Evolutionary conservation across 1,284 basidiomycete genomes (phyloP).

Genomic region (Sporisorium exsertum): DNA sequence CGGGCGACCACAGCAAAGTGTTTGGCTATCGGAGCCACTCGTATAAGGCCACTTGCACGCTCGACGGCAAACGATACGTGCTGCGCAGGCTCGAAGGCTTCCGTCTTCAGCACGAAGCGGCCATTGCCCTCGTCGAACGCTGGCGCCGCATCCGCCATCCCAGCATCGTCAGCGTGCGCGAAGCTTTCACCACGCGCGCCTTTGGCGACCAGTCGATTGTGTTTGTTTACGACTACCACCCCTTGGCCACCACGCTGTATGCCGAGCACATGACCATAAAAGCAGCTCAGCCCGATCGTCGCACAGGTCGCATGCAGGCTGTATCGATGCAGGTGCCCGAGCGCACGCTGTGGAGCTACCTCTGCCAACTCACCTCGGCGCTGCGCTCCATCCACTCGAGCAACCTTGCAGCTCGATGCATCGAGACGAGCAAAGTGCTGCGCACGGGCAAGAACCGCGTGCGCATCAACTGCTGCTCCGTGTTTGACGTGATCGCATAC

Average conservation of each 20-base stretch:
- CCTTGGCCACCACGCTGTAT: constrained; percentile 84
- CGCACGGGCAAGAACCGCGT: constrained; percentile 86
- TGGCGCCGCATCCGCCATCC: constrained; percentile 91
- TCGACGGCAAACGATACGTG: constrained; percentile 83
- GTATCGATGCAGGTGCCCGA: constrained; percentile 75
- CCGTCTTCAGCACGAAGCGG: constrained; percentile 77
- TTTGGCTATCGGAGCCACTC: constrained; percentile 77
- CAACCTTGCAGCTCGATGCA: constrained; percentile 82
- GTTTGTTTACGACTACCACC: constrained; percentile 91
- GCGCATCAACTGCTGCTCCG: constrained; percentile 59
- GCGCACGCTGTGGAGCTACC: constrained; percentile 91
- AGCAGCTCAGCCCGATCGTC: constrained; percentile 68
- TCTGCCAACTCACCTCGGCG: constrained; percentile 88
- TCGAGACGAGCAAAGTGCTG: constrained; percentile 89
- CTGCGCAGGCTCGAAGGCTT: constrained; percentile 89
- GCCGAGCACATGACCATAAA: constrained; percentile 75
- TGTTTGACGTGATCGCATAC: constrained; percentile 66
- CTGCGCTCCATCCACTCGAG: constrained; percentile 86
- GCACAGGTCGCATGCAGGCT: constrained; percentile 63
- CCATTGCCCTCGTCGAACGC: constrained; percentile 84
- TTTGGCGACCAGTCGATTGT: constrained; percentile 90
- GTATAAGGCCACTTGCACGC: constrained; percentile 83
- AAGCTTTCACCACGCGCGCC: constrained; percentile 94
- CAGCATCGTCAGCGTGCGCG: constrained; percentile 83
- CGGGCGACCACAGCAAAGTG: constrained; percentile 71